Evolutionary conservation across 2,329 filamentous ascomycete species (phyloP), one percentile per base, ranked within the genome.

Genomic region (Fusarium ramigenum): DNA sequence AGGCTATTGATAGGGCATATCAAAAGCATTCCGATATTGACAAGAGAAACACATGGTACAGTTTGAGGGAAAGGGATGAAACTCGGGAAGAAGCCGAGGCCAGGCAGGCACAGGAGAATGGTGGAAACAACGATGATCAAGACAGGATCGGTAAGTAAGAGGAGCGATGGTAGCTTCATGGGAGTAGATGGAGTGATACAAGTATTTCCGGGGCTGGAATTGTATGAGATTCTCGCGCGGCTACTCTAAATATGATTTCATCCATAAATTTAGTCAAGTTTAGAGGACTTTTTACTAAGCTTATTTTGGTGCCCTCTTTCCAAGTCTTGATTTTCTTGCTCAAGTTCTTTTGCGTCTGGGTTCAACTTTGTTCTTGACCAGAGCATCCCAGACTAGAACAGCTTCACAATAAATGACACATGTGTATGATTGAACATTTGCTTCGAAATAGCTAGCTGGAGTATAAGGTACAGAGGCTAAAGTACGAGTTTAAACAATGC

Each of bases 141-240:
- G 50, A 18, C 5, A 39, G 1, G 4, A 18, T 16, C 19, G 19
- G 9, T n/a, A 12, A 16, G 9, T 21, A 21, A 21, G 3, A 39
- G 23, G 32, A 36, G 16, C 18, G 7, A 23, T 15, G 8, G 11
- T 6, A 46, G 18, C 12, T 28, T 2, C 2, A 28, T 9, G 9
- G 8, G 9, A 0, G 18, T 15, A 6, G 44, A 16, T 47, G 3
- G 6, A 10, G 19, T 6, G 2, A 46, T 15, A 9, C 1, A 15
- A 10, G n/a, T 2, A 52, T 19, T 15, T 3, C 11, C 12, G 9
- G 30, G 16, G 18, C 11, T 19, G 16, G 15, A 9, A 36, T 21
- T 25, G 12, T 11, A 52, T 36, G n/a, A 19, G 1, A 52, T 10
- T 34, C 15, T 14, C 7, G 21, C 6, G 4, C n/a, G 15, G 21